These are phyloP conservation scores for Naganishia antarctica DNA, from an alignment of 768 basidiomycete genomes.

Conservation along the genomic window DNA sequence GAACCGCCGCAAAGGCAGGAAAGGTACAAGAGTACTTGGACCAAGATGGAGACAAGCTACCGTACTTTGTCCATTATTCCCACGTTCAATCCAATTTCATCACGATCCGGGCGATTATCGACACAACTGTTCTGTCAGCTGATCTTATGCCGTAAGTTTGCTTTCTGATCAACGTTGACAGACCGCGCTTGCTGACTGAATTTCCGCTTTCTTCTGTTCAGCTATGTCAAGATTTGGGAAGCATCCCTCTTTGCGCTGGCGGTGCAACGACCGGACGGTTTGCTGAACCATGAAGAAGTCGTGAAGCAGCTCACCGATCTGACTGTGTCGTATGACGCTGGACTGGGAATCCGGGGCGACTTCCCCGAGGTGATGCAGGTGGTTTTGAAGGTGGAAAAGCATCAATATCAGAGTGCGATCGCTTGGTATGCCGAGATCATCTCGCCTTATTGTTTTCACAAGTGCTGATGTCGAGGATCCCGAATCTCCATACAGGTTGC, in stretches of 20 bases:
- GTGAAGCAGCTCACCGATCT: conserved; percentile 80
- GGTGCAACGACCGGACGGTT: conserved; percentile 63
- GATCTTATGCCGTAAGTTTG: conserved; percentile 67
- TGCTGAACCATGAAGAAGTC: conserved; percentile 78
- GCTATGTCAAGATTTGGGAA: conserved; percentile 72
- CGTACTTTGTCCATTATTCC: conserved; percentile 90
- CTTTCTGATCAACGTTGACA: background rate
- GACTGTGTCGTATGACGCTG: conserved; percentile 78
- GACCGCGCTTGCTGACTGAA: background rate
- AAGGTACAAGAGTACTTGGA: conserved; percentile 63
- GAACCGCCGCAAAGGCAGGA: conserved; percentile 25
- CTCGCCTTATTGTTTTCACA: conserved; percentile 59
- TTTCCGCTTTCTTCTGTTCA: conserved; percentile 45
- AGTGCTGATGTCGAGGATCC: conserved; percentile 50
- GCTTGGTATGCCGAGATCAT: conserved; percentile 65
- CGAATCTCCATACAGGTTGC: conserved; percentile 19
- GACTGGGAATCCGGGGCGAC: conserved; percentile 58
- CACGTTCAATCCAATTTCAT: conserved; percentile 96
- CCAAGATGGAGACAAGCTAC: conserved; percentile 62
- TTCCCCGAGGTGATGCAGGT: conserved; percentile 73
- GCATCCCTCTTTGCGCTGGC: conserved; percentile 85
- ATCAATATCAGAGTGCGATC: conserved; percentile 72
- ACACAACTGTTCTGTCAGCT: conserved; percentile 66
- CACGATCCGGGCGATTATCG: conserved; percentile 70
- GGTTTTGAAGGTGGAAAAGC: conserved; percentile 75